Conservation (phyloP, 2,329 filamentous ascomycete genomes). For the Phaeosphaeriaceae sp. region DNA sequence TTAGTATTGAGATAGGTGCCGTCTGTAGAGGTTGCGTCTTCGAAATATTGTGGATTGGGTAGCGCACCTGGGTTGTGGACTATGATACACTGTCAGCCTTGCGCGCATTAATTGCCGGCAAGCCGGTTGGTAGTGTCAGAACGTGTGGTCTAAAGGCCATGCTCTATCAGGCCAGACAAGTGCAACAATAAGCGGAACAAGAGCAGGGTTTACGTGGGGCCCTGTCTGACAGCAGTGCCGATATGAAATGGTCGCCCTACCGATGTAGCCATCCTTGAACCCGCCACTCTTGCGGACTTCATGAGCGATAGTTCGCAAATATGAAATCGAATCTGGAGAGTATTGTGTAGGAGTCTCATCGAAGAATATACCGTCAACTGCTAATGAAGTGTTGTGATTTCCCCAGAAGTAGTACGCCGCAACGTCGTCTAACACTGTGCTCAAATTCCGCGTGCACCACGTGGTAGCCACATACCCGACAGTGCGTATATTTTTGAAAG, state of each 20-base stretch:
- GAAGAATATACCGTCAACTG: conserved; percentile 57
- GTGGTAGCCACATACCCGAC: conserved; percentile 60
- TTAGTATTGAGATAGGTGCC: conserved; percentile 6
- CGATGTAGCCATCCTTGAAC: conserved; percentile 34
- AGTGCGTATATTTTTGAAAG: conserved; percentile 56
- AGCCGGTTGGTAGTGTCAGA: conserved; percentile 7
- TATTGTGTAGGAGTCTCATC: conserved; percentile 53
- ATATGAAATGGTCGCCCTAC: conserved; percentile 29
- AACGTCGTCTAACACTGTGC: conserved; percentile 48
- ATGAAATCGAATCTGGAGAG: conserved; percentile 21
- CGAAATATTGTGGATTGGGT: conserved; percentile 25
- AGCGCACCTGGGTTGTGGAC: conserved; percentile 34
- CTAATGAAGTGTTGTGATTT: conserved; percentile 45
- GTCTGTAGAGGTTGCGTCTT: conserved; percentile 10
- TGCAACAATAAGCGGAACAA: conserved; percentile 17
- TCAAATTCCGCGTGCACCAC: conserved; percentile 47
- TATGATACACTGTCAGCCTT: conserved; percentile 29
- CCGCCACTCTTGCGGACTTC: conserved; percentile 22
- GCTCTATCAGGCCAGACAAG: conserved; percentile 8
- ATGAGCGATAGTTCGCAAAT: conserved; percentile 27
- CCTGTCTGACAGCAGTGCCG: conserved; percentile 20
- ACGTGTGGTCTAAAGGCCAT: conserved; percentile 8
- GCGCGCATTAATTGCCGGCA: conserved; percentile 32
- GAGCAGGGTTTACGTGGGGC: conserved; percentile 12
- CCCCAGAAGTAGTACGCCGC: conserved; percentile 55